Percentiles rank a stretch among this genome's conserved stretches.
These are phyloP conservation scores for Magnusiomyces ingens DNA, from an alignment of 1,139 yeast species.

Conservation along the genomic window DNA sequence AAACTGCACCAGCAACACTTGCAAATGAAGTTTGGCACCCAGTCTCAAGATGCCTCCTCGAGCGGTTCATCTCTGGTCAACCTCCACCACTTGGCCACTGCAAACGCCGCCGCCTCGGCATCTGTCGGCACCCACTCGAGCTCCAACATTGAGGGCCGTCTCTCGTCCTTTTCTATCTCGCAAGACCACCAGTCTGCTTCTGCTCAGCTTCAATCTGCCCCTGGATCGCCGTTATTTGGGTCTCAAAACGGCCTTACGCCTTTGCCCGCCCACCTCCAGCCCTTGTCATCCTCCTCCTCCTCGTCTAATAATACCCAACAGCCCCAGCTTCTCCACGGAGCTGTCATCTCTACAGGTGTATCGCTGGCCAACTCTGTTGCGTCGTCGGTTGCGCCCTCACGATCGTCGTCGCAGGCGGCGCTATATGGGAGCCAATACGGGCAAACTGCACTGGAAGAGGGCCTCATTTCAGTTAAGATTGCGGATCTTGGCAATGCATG, in stretches of 20 bases:
- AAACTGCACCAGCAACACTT: constrained; percentile 1
- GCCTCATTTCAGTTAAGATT: constrained; percentile 50
- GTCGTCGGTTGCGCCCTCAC: constrained; percentile 3
- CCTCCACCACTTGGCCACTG: too few relatives aligned
- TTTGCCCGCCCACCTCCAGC: too few relatives aligned
- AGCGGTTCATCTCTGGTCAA: constrained; percentile 6
- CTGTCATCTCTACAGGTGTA: not conserved
- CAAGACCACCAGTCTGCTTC: not conserved
- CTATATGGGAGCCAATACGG: constrained; percentile 5
- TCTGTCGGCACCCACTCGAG: too few relatives aligned
- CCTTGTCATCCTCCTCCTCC: not conserved
- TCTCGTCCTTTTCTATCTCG: constrained; percentile 12
- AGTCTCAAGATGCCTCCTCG: not conserved
- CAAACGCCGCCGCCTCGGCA: too few relatives aligned
- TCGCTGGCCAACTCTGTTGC: not conserved
- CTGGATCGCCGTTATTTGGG: not conserved
- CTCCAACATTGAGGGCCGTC: constrained; percentile 15
- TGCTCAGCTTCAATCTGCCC: constrained; percentile 3
- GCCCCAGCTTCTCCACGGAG: too few relatives aligned
- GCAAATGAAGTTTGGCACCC: constrained; percentile 3
- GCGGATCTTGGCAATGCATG: constrained; percentile 89
- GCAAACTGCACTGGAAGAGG: constrained; percentile 30
- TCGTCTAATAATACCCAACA: not conserved
- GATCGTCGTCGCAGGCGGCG: constrained; percentile 14
- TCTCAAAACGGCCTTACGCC: too few relatives aligned